Base-by-base conservation (phyloP, 2,329 filamentous ascomycete genomes). In the Chrysoporthe austroafricana region DNA sequence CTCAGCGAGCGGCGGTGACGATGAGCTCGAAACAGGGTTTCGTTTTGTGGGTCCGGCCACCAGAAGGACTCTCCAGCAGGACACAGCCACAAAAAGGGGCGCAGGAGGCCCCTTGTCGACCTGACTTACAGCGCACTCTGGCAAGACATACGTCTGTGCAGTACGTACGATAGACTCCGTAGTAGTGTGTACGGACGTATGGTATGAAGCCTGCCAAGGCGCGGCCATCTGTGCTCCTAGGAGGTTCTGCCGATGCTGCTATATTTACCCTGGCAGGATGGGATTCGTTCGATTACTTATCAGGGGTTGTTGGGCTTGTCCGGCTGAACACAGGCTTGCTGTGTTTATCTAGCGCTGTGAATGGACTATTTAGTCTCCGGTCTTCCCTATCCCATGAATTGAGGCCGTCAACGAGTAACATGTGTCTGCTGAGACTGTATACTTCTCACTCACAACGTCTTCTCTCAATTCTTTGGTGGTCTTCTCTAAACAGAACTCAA, bases 81-180 rank as follows among this genome's bases (percentile, higher is more conserved):
- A 61, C 58, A 61, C 60, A 11, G 60, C 60, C 60, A 62, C 60
- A 36, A 21, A 62, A 62, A 18, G 60, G 43, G 60, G 60, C 60
- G 60, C 60, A 62, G 43, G 32, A 62, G 26, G 34, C 34, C 60
- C 60, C 44, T 36, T 36, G 60, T 18, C 60, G 44, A 39, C 60
- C 60, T 62, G 60, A 62, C 42, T 26, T 54, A 39, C 36, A 46
- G 44, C 11, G 18, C 44, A 14, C 7, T 4, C 44, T 46, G 18
- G 14, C 44, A 14, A 46, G 18, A n/a, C 44, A 14, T 46, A 16
- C 26, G 26, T 26, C 26, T 26, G 26, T 26, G 26, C 26, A 26
- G 26, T 26, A 26, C 26, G 26, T 26, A 26, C 26, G 26, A 26
- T 26, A 26, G 26, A 2, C 26, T 26, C 26, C 26, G 2, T 26